Evolutionary conservation across 495 filamentous ascomycete species (phyloP).

Genomic region (Emericellopsis terricola): DNA sequence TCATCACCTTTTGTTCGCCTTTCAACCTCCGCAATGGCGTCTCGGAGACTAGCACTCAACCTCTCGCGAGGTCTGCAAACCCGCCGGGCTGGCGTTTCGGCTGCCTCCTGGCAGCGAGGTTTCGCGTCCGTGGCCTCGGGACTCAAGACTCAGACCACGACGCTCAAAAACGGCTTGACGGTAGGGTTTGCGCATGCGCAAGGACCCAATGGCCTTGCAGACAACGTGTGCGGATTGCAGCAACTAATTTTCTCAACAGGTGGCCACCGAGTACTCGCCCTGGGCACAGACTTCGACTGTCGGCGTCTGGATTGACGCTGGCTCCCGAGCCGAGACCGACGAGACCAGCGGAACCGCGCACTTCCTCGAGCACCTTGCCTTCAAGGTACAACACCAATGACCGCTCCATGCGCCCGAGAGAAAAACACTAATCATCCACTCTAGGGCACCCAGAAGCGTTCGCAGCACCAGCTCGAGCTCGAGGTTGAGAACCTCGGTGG

Average conservation of each 20-base stretch:
- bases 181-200: no score
- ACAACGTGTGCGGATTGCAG: constrained; percentile 8
- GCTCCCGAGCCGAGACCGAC: constrained; percentile 93
- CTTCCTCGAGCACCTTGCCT: constrained; percentile 98
- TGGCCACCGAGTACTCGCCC: constrained; percentile 93
- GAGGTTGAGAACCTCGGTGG: constrained; percentile 99
- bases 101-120: constrained; percentile 44
- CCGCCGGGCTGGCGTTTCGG: constrained; percentile 56
- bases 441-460: constrained; percentile 76
- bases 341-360: constrained; percentile 98
- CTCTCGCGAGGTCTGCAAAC: constrained; percentile 72
- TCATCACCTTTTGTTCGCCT: constrained; percentile 15
- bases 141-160: constrained; percentile 81
- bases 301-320: constrained; percentile 98
- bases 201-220: constrained; percentile 6
- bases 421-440: constrained; percentile 7
- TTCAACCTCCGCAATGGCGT: constrained; percentile 58
- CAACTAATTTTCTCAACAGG: constrained; percentile 32
- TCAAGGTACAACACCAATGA: constrained; percentile 52
- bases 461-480: constrained; percentile 90
- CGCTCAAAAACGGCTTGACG: constrained; percentile 90
- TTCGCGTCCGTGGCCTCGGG: constrained; percentile 66
- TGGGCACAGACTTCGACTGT: constrained; percentile 98
- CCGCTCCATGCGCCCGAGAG: constrained; percentile 1
- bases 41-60: constrained; percentile 78